A percentile compares a stretch with the other conserved stretches of the same genome.
These are phyloP conservation scores for Fusarium sp. DNA, from an alignment of 2,329 filamentous ascomycete species.

Conservation along the genomic window DNA sequence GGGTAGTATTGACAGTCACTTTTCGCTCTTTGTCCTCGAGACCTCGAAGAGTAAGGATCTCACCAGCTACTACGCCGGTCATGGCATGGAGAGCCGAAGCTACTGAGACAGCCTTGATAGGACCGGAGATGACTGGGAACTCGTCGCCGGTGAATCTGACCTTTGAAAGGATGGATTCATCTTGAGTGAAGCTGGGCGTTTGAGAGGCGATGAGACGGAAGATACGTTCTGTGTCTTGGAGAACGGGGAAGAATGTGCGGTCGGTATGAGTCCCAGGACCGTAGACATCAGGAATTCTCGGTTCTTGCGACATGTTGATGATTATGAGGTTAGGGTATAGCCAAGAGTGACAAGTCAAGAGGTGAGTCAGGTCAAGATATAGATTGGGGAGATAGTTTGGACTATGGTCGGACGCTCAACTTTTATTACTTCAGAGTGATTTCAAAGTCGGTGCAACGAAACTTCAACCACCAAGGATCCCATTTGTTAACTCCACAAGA, in stretches of 20 bases:
- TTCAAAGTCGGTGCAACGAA: neutral
- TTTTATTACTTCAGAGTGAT: neutral
- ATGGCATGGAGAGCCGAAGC: conserved; percentile 11
- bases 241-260: neutral
- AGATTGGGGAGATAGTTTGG: neutral
- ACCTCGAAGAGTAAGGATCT: conserved; percentile 4
- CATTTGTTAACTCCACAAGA: neutral
- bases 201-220: conserved; percentile 11
- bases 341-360: neutral
- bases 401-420: neutral
- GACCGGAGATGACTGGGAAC: conserved; percentile 7
- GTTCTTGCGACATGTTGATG: conserved; percentile 10
- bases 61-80: conserved; percentile 10
- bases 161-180: conserved; percentile 9
- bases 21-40: neutral
- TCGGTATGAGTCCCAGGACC: conserved; percentile 7
- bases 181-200: conserved; percentile 3
- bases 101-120: conserved; percentile 14
- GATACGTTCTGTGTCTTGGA: conserved; percentile 4
- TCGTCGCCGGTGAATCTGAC: neutral
- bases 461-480: neutral
- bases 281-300: conserved; percentile 2
- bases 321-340: too few species aligned
- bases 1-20: conserved; percentile 8
- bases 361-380: neutral